Evolutionary conservation across 1,139 yeast species (phyloP).

Genomic region (Yamadazyma blattariae): DNA sequence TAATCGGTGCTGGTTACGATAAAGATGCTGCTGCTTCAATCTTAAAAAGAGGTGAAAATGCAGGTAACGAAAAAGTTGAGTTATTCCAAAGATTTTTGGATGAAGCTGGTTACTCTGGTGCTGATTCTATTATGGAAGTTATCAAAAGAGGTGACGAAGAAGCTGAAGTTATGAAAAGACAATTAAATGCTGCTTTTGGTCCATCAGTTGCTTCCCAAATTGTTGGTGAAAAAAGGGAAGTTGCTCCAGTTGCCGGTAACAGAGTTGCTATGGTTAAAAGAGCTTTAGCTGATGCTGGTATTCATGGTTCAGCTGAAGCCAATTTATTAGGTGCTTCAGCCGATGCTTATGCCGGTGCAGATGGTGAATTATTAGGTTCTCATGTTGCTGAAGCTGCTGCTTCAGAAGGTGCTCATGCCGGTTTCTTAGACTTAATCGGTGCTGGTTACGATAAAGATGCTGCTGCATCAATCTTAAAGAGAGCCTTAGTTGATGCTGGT

Average conservation of each 20-base stretch:
- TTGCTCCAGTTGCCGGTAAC: conserved; percentile 6
- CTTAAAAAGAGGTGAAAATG: background rate
- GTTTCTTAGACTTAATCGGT: conserved; percentile 8
- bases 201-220: conserved; percentile 9
- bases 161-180: conserved; percentile 12
- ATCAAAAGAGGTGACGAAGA: conserved; percentile 11
- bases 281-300: conserved; percentile 12
- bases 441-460: conserved; percentile 9
- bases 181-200: conserved; percentile 13
- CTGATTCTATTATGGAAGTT: conserved; percentile 10
- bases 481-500: conserved; percentile 12
- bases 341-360: conserved; percentile 9
- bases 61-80: conserved; percentile 7
- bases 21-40: conserved; percentile 10
- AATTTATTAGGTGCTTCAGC: conserved; percentile 9
- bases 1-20: conserved; percentile 10
- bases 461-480: conserved; percentile 9
- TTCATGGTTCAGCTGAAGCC: conserved; percentile 10
- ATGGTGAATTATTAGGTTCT: conserved; percentile 11
- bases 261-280: conserved; percentile 11
- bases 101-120: conserved; percentile 9
- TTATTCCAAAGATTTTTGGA: conserved; percentile 12
- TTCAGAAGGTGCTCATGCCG: conserved; percentile 10
- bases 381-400: conserved; percentile 13
- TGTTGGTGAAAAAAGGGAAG: conserved; percentile 3